Base-by-base conservation (phyloP, 228 moss, liverwort and hornwort genomes). In the Sphagnum fallax region DNA sequence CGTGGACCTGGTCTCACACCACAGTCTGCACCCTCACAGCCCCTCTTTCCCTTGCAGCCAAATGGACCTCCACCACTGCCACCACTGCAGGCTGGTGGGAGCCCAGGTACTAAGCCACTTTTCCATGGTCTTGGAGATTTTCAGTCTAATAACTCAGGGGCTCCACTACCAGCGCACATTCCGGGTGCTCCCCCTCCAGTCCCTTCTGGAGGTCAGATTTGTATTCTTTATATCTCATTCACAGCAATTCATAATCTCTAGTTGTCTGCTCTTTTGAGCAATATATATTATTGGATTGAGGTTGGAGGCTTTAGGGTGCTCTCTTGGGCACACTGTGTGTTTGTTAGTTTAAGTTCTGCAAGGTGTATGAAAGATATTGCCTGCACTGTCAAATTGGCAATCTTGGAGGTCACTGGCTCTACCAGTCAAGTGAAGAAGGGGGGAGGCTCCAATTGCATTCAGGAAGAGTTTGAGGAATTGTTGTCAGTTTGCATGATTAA, bases 181-280 rank as follows among this genome's bases (percentile, higher is more conserved):
- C 55, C 74, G 70, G 65, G 62, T 60, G 62, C 74, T 12, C 72
- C 76, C 62, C 76, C 77, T 68, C 68, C 83, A 5, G 48, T 74
- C 63, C 74, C 84, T 4, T 85, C 79, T 65, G 90, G 90, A 77
- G 87, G 90, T 90, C 73, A 79, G 79, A 58, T 49, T 48, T 64
- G 10, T 3, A 8, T 55, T 8, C 55, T 12, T 55, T 55, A 55
- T 55, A 8, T 55, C 9, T 55, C 55, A 8, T 55, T 12, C 55
- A 8, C 12, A 55, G 8, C 55, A 8, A 55, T 55, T 12, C 12
- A 1, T 12, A 1, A 4, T 55, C 55, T 55, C 55, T 12, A 32
- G 32, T 32, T 32, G 32, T 55, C 55, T 55, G 55, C 8, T 55
- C 55, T 8, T 55, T 55, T 12, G 9, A 55, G 55, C 12, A 12